Conservation (phyloP, 129 eudicot genomes). For the Flaveria brownii region DNA sequence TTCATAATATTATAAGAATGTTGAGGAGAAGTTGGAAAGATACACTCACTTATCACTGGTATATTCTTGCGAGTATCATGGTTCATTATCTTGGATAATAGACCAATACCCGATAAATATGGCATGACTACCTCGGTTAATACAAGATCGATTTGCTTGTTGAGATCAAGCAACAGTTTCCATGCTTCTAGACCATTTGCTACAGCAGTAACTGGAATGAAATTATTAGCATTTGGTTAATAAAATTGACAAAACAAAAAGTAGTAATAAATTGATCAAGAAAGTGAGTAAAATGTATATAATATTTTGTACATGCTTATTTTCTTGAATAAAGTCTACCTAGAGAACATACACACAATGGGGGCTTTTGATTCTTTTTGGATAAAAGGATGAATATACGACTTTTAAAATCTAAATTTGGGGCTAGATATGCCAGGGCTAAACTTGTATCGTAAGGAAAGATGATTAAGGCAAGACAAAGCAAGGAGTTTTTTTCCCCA, state of each 20-base stretch:
- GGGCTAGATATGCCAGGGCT: slow-evolving; percentile 3
- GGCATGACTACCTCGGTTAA: slow-evolving; percentile 85
- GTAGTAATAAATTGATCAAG: background rate
- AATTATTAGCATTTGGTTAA: slow-evolving; percentile 15
- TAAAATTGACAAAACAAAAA: slow-evolving; percentile 11
- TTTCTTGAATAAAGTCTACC: slow-evolving; percentile 14
- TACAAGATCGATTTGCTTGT: slow-evolving; percentile 68
- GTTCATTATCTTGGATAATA: slow-evolving; percentile 71
- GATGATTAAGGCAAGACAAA: background rate
- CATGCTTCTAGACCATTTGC: slow-evolving; percentile 89
- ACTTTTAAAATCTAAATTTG: background rate
- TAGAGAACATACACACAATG: slow-evolving; percentile 2
- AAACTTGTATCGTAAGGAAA: slow-evolving; percentile 18
- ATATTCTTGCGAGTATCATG: slow-evolving; percentile 70
- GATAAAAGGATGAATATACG: slow-evolving; percentile 4
- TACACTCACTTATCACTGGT: slow-evolving; percentile 83
- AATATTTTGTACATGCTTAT: background rate
- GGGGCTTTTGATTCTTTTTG: slow-evolving; percentile 8
- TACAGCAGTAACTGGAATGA: slow-evolving; percentile 66
- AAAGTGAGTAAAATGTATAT: slow-evolving; percentile 9
- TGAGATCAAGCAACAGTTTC: slow-evolving; percentile 63
- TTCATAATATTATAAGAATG: background rate
- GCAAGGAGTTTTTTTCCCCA: background rate
- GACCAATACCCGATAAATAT: slow-evolving; percentile 81
- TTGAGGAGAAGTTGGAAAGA: slow-evolving; percentile 7